Base-by-base conservation (phyloP, 192 early-diverging fungal species). In the Chytriomyces sp. region DNA sequence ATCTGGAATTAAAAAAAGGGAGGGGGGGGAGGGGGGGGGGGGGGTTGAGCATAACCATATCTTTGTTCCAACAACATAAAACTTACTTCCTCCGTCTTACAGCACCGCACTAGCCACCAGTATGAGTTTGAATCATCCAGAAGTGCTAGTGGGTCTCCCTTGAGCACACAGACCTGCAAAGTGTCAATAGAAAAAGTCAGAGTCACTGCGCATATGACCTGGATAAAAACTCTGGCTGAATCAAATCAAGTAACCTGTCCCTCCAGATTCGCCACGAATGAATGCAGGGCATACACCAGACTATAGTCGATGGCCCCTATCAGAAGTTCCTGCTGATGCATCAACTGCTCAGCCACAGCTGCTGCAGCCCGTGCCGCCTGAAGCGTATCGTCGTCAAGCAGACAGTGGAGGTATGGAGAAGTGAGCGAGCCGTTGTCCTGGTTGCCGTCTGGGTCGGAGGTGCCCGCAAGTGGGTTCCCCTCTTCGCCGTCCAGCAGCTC, bases 101-200 rank as follows among this genome's bases (percentile, higher is more conserved):
- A 79, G 78, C 85, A 86, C 65, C 85, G 82, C 20, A 88, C 87
- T 16, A 84, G 78, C 86, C 86, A 88, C 94, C 94, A 95, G 81
- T 95, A 95, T 6, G 90, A 90, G 80, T 95, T 94, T 35, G 87
- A 85, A 77, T 95, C 94, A 72, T 95, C 94, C 43, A 95, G 79
- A 49, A 95, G 81, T 49, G 90, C 92, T 64, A 95, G 77, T 23
- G 91, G 83, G 75, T 95, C 93, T 26, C 91, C 92, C 60, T 90
- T 90, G 28, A 93, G 86, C 8, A 95, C 94, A 24, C 89, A 92
- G 7, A 92, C 91, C 53, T 57, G 53, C 2, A 20, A 57, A 20
- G 5, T 57, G 53, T 57, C 20, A 20, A 57, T 3, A 26, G 63
- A 23, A 26, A 26, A 23, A 24, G 63, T 16, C 26, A 13, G 18